A percentile compares a stretch with the other conserved stretches of the same genome.
phyloP scores from a whole-genome alignment of 2,329 filamentous ascomycete species.

The Xylariaceae sp. region DNA sequence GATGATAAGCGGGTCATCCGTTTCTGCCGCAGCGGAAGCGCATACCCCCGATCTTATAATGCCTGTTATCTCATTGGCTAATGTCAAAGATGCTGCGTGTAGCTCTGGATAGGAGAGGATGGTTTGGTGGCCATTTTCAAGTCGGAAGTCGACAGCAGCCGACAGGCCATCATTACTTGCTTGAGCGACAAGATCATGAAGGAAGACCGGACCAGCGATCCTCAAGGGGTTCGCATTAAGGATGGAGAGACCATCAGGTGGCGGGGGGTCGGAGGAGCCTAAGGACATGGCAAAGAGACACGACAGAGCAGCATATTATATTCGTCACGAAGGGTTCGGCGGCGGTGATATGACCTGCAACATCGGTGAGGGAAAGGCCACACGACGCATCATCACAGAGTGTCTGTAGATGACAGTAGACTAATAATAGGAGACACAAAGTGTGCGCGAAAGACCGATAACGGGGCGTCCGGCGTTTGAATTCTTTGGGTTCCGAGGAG shows the following conservation, averaged over 20 bases:
- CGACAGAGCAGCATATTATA: neutral
- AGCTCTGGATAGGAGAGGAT: conserved; percentile 58
- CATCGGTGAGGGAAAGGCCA: neutral
- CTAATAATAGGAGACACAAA: neutral
- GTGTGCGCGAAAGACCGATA: neutral
- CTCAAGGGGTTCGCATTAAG: conserved; percentile 49
- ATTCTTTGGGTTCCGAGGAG: neutral
- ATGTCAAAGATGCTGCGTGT: conserved; percentile 49
- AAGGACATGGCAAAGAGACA: conserved; percentile 6
- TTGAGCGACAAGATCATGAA: conserved; percentile 51
- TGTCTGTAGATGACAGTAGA: neutral
- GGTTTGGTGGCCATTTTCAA: conserved; percentile 39
- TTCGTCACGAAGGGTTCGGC: neutral
- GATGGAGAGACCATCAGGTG: conserved; percentile 41
- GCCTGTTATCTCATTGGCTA: conserved; percentile 49
- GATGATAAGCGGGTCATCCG: conserved; percentile 47
- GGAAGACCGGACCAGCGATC: conserved; percentile 41
- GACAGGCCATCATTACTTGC: conserved; percentile 29
- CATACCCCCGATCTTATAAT: conserved; percentile 23
- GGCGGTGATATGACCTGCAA: neutral
- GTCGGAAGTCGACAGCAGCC: conserved; percentile 59
- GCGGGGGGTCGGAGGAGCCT: conserved; percentile 4
- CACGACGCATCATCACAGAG: neutral
- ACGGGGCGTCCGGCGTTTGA: neutral
- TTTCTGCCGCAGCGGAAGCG: neutral